These are phyloP conservation scores for Geotrichum klebahnii DNA, from an alignment of 1,139 yeast species.

Conservation along the genomic window DNA sequence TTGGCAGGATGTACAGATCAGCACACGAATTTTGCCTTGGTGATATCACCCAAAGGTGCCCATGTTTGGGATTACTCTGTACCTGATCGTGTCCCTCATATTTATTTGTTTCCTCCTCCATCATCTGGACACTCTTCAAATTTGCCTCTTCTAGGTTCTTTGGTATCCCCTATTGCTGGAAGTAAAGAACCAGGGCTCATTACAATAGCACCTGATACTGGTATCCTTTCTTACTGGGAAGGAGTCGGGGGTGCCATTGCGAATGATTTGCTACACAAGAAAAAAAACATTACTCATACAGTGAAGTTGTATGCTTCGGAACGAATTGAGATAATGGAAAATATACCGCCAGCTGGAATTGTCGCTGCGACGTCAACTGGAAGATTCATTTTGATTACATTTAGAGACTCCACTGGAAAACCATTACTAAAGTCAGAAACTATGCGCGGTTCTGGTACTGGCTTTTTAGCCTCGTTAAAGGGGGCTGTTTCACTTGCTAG, in stretches of 20 bases:
- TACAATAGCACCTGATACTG: constrained; percentile 53
- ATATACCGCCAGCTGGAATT: constrained; percentile 72
- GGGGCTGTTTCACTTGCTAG: constrained; percentile 33
- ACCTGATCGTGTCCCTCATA: constrained; percentile 55
- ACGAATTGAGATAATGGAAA: constrained; percentile 52
- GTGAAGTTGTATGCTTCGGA: constrained; percentile 41
- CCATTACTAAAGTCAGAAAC: constrained; percentile 38
- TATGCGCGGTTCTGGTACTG: constrained; percentile 36
- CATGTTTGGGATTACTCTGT: constrained; percentile 70
- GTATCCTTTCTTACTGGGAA: constrained; percentile 60
- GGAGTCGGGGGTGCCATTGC: constrained; percentile 66
- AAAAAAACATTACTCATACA: constrained; percentile 40
- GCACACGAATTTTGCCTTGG: constrained; percentile 52
- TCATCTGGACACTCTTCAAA: constrained; percentile 41
- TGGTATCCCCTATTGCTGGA: constrained; percentile 64
- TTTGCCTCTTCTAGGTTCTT: constrained; percentile 53
- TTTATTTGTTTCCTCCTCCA: constrained; percentile 42
- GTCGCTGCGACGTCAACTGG: constrained; percentile 68
- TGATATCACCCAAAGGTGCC: constrained; percentile 49
- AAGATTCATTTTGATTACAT: constrained; percentile 56
- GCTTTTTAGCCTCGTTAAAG: constrained; percentile 34
- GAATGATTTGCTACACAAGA: constrained; percentile 50
- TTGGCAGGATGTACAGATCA: constrained; percentile 54
- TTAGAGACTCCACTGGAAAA: constrained; percentile 67
- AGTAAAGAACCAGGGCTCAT: constrained; percentile 66